Evolutionary conservation across 306 rosid genomes (phyloP).

Genomic region (Comarum palustre): DNA sequence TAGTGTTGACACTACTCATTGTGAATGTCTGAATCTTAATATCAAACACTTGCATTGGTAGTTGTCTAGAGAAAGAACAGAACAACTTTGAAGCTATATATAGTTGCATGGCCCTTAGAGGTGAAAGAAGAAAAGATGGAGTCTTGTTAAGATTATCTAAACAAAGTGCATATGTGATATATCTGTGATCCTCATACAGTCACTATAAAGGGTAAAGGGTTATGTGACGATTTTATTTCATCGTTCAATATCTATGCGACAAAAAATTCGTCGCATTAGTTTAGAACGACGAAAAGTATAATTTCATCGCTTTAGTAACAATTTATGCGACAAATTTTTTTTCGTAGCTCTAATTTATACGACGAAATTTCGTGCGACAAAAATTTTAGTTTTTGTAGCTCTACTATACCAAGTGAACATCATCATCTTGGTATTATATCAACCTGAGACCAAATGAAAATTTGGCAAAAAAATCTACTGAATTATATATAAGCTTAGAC

Average conservation of each 20-base stretch:
- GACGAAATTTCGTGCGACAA: too few species aligned
- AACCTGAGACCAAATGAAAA: slow-evolving; percentile 2
- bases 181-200: slow-evolving; percentile 9
- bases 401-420: not conserved
- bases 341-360: too few species aligned
- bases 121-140: slow-evolving; percentile 4
- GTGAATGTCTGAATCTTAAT: not conserved
- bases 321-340: too few species aligned
- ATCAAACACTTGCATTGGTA: not conserved
- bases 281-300: too few species aligned
- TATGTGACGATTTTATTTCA: too few species aligned
- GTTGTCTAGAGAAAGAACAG: not conserved
- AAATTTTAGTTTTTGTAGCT: too few species aligned
- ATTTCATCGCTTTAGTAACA: too few species aligned
- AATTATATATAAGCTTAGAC: slow-evolving; percentile 1
- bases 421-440: not conserved
- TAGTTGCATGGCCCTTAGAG: not conserved
- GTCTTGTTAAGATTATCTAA: not conserved
- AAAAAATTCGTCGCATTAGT: too few species aligned
- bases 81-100: not conserved
- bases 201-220: too few species aligned
- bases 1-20: not conserved
- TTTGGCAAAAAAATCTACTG: not conserved
- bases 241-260: too few species aligned
- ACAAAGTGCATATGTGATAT: not conserved